A percentile compares a stretch with the other conserved stretches of the same genome.
Conservation (phyloP, 352 stramenopile species). For the Hyaloperonospora arabidopsidis region DNA sequence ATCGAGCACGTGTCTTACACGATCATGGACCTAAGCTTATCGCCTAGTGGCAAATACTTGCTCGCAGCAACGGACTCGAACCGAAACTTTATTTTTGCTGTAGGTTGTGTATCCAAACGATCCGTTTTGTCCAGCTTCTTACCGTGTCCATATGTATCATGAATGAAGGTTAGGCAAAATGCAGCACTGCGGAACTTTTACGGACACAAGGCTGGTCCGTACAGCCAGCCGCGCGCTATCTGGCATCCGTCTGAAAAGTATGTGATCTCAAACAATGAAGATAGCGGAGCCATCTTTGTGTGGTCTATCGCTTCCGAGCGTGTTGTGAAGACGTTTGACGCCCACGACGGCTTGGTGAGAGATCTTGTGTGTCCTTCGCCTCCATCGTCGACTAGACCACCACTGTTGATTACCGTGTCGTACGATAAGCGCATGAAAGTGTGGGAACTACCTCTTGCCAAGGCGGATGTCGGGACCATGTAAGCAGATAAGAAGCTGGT, state of each 20-base stretch:
- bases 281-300: conserved; percentile 47
- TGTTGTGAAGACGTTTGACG: conserved; percentile 57
- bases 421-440: conserved; percentile 77
- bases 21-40: conserved; percentile 77
- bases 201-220: conserved; percentile 72
- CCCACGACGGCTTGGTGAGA: conserved; percentile 62
- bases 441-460: conserved; percentile 33
- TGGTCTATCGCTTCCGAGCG: conserved; percentile 75
- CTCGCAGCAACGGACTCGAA: conserved; percentile 77
- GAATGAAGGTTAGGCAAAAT: conserved; percentile 51
- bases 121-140: neutral
- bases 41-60: conserved; percentile 66
- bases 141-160: neutral
- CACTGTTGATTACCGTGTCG: conserved; percentile 55
- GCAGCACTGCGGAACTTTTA: conserved; percentile 69
- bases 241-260: conserved; percentile 83
- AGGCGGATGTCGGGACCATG: conserved; percentile 11
- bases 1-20: conserved; percentile 85
- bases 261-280: conserved; percentile 77
- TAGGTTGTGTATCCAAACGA: conserved; percentile 16
- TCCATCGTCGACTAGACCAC: conserved; percentile 11
- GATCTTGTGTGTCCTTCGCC: conserved; percentile 30
- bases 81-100: conserved; percentile 71
- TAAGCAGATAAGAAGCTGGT: conserved; percentile 1
- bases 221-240: conserved; percentile 63